Conservation (phyloP, 257 asterid genomes). For the Solanum medicagineum region DNA sequence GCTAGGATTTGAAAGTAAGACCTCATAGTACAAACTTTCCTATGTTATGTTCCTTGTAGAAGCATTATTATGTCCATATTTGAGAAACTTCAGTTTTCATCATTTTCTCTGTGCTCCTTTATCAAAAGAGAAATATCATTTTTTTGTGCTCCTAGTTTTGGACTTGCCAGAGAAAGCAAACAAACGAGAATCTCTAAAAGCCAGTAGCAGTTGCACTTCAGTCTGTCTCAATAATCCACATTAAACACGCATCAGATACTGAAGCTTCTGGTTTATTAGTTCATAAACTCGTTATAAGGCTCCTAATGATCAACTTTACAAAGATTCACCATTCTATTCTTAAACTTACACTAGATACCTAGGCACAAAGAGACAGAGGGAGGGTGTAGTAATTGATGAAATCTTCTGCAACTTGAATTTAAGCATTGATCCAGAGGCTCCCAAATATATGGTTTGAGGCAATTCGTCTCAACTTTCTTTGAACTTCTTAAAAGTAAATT, state of each 20-base stretch:
- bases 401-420: neutral
- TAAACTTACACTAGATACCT: neutral
- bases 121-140: neutral
- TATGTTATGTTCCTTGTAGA: neutral
- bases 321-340: neutral
- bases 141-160: neutral
- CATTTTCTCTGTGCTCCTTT: neutral
- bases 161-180: neutral
- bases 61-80: neutral
- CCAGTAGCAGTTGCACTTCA: neutral
- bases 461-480: neutral
- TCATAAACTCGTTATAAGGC: neutral
- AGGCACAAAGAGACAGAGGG: neutral
- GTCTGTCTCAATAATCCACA: neutral
- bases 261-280: neutral
- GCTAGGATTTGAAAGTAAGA: neutral
- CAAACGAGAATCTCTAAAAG: neutral
- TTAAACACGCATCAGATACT: neutral
- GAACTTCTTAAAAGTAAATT: neutral
- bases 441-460: neutral
- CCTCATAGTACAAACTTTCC: neutral
- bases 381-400: neutral
- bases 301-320: neutral
- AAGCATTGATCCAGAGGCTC: neutral
- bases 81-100: neutral